phyloP scores from a whole-genome alignment of 441 rosid species.

The Kokia cookei region DNA sequence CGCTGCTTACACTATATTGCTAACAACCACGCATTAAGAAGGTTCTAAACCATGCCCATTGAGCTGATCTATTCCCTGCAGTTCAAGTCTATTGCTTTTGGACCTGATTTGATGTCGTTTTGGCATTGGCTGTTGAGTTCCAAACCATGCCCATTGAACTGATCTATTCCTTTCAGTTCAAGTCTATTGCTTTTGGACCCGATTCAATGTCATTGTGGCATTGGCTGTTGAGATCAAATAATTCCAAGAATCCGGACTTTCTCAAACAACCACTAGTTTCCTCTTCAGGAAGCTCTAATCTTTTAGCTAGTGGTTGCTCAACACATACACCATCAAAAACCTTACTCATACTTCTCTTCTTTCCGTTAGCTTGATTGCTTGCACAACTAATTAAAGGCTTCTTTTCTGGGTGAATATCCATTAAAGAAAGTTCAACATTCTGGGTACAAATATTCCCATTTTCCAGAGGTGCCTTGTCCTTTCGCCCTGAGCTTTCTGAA shows the following conservation, averaged over 20 bases:
- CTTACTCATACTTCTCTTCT: slow-evolving; percentile 42
- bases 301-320: slow-evolving; percentile 39
- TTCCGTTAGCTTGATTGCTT: slow-evolving; percentile 26
- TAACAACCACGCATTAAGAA: background rate
- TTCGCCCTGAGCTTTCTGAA: slow-evolving; percentile 62
- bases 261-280: slow-evolving; percentile 21
- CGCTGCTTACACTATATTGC: slow-evolving; percentile 20
- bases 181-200: slow-evolving; percentile 35
- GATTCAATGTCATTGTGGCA: slow-evolving; percentile 38
- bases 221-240: slow-evolving; percentile 51
- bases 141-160: slow-evolving; percentile 7
- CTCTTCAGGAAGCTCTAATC: slow-evolving; percentile 9
- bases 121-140: slow-evolving; percentile 40
- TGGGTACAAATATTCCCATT: slow-evolving; percentile 15
- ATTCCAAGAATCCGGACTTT: slow-evolving; percentile 16
- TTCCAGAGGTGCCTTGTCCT: slow-evolving; percentile 26
- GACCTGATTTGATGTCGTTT: slow-evolving; percentile 29
- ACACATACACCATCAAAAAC: slow-evolving; percentile 29
- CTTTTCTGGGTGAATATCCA: slow-evolving; percentile 41
- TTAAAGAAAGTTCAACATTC: slow-evolving; percentile 50
- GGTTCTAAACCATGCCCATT: slow-evolving; percentile 1
- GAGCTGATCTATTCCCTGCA: slow-evolving; percentile 28
- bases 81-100: slow-evolving; percentile 46
- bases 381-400: slow-evolving; percentile 9
- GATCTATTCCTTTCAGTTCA: slow-evolving; percentile 40